Percentiles rank a stretch among this genome's conserved stretches.
Evolutionary conservation across 106 monocot genomes (phyloP).

Genomic region (Dioscorea zingiberensis): DNA sequence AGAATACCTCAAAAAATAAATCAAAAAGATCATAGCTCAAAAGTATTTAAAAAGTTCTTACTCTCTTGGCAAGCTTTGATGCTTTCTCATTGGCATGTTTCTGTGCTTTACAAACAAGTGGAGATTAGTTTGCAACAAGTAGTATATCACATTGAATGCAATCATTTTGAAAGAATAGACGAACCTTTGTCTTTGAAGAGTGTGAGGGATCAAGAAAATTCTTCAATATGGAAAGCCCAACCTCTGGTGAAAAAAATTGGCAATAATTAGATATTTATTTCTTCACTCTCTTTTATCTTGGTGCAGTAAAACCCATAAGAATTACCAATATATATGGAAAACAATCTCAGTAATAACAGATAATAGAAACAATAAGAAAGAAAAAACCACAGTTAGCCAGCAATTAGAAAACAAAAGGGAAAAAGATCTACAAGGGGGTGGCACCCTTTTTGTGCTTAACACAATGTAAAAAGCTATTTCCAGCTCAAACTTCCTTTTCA

Average conservation of each 20-base stretch:
- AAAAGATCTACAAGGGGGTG: too few relatives aligned
- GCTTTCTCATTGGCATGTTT: constrained; percentile 37
- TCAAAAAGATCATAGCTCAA: background rate
- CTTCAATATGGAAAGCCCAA: constrained; percentile 77
- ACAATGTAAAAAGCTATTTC: too few relatives aligned
- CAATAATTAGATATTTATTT: background rate
- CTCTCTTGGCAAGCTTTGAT: constrained; percentile 89
- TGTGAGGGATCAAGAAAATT: constrained; percentile 56
- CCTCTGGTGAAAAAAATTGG: constrained; percentile 33
- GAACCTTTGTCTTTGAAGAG: constrained; percentile 49
- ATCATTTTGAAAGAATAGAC: background rate
- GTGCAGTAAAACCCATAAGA: too few relatives aligned
- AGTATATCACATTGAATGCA: background rate
- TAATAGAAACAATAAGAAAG: too few relatives aligned
- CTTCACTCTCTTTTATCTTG: too few relatives aligned
- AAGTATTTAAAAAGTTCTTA: constrained; percentile 23
- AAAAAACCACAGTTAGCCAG: too few relatives aligned
- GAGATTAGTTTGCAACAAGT: background rate
- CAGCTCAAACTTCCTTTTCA: too few relatives aligned
- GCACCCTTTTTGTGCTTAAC: too few relatives aligned
- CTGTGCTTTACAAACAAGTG: constrained; percentile 18
- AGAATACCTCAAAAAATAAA: background rate
- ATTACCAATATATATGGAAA: too few relatives aligned
- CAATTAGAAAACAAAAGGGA: too few relatives aligned
- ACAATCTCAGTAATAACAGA: too few relatives aligned